Conservation (phyloP, 2,329 filamentous ascomycete genomes). For the Elsinoe necatrix region DNA sequence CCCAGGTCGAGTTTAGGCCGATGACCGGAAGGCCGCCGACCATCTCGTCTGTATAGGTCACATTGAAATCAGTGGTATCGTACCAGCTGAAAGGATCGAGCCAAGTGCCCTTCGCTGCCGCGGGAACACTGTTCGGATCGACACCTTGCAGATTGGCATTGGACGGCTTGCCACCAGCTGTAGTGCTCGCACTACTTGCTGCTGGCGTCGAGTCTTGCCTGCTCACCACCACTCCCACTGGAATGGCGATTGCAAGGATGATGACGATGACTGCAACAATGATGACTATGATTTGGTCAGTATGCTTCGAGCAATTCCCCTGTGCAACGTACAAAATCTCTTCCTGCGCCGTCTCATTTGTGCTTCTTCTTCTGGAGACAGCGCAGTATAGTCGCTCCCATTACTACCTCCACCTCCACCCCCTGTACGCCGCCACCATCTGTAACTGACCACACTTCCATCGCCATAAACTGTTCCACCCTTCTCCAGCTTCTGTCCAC, state of each 20-base stretch:
- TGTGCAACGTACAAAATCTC: constrained; percentile 32
- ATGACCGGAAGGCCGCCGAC: constrained; percentile 86
- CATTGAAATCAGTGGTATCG: constrained; percentile 82
- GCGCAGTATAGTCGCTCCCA: constrained; percentile 26
- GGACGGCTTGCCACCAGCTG: constrained; percentile 27
- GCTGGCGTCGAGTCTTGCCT: constrained; percentile 31
- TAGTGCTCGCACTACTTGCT: constrained; percentile 21
- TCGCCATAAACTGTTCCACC: constrained; percentile 31
- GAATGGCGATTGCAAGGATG: constrained; percentile 40
- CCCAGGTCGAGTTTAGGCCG: constrained; percentile 77
- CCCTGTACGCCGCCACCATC: constrained; percentile 34
- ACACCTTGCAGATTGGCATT: constrained; percentile 41
- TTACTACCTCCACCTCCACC: constrained; percentile 33
- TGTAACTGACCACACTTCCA: constrained; percentile 32
- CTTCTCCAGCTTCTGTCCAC: constrained; percentile 39
- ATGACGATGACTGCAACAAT: constrained; percentile 33
- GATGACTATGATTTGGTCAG: constrained; percentile 17
- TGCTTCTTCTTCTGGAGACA: constrained; percentile 30
- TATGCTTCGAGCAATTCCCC: constrained; percentile 14
- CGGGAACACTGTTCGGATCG: constrained; percentile 37
- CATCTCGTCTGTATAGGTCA: constrained; percentile 78
- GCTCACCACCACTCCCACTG: constrained; percentile 38
- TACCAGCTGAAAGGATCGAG: constrained; percentile 90
- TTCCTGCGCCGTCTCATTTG: constrained; percentile 46
- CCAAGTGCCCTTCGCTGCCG: constrained; percentile 61